Percentiles rank a stretch among this genome's conserved stretches.
These are phyloP conservation scores for Blastocystis sp. DNA, from an alignment of 352 stramenopile genomes.

Conservation along the genomic window DNA sequence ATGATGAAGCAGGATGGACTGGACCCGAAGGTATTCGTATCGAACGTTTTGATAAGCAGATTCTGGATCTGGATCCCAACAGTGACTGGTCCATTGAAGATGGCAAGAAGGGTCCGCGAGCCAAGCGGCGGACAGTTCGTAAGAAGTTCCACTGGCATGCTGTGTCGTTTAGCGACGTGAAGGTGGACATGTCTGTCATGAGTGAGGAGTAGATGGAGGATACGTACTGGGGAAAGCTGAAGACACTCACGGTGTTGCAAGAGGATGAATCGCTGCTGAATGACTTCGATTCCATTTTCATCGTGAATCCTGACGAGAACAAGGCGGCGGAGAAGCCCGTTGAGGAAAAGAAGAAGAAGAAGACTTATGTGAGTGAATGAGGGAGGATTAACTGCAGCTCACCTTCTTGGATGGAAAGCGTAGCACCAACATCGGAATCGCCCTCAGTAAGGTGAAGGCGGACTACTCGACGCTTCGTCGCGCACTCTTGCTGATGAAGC, in stretches of 20 bases:
- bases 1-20: slow-evolving; percentile 47
- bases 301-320: slow-evolving; percentile 36
- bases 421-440: slow-evolving; percentile 40
- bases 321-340: slow-evolving; percentile 21
- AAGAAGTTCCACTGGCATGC: slow-evolving; percentile 51
- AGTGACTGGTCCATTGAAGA: slow-evolving; percentile 8
- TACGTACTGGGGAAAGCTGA: slow-evolving; percentile 6
- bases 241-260: slow-evolving; percentile 11
- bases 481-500: slow-evolving; percentile 23
- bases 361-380: too few species aligned
- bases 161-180: background rate
- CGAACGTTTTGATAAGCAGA: background rate
- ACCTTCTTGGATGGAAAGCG: slow-evolving; percentile 42
- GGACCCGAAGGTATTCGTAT: background rate
- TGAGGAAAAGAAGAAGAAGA: background rate
- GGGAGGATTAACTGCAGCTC: background rate
- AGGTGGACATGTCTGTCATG: background rate
- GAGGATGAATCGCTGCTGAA: slow-evolving; percentile 6
- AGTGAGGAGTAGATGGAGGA: slow-evolving; percentile 1
- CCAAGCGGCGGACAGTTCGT: background rate
- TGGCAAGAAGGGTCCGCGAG: background rate
- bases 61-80: background rate
- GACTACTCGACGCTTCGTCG: background rate
- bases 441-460: slow-evolving; percentile 33
- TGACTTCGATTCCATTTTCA: slow-evolving; percentile 38